Evolutionary conservation across 164 flowering plant genomes (phyloP), one percentile per base, ranked within the genome.

Genomic region (Macadamia integrifolia): DNA sequence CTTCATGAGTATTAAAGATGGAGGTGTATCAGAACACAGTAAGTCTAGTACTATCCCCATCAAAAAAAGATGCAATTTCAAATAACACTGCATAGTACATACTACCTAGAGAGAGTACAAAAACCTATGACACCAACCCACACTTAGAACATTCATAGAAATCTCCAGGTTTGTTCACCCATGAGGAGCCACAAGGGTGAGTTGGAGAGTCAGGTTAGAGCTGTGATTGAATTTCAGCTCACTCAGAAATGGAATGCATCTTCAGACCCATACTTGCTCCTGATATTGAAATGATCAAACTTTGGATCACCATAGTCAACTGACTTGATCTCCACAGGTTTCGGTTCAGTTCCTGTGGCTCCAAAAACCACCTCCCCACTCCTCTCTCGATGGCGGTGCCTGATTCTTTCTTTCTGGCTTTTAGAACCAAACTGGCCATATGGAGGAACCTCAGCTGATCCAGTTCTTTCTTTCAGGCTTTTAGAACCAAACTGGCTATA

Each of bases 331-430:
- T 90, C 94, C 32, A 68, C 84, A 23, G 87, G 85, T 70, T 85
- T 92, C 58, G 81, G 76, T 67, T 85, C 89, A 1, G 72, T 18
- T 42, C 74, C 81, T 5, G 62, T 65, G 32, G 78, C 71, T 63
- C 89, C 84, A 52, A 65, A 84, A 46, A 53, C 76, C 1, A 70
- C 81, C 62, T 86, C 96, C 60, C 86, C 88, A 53, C 80, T 83
- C 77, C 81, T 86, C 18, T 87, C 89, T 44, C 89, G 80, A 11
- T 81, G 85, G 0, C 96, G 89, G 72, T 87, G 97, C 80, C 89
- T 83, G 60, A 23, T 67, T 72, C 92, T 69, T 53, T 93, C 95
- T 79, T 89, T 90, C 76, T 77, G 87, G 75, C 84, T 83, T 79
- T 91, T 93, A 0, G 89, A 77, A 79, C 84, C 78, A 58, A 71